Evolutionary conservation across 192 early-diverging fungal species (phyloP), one percentile per base, ranked within the genome.

Genomic region (Coemansia umbellata): DNA sequence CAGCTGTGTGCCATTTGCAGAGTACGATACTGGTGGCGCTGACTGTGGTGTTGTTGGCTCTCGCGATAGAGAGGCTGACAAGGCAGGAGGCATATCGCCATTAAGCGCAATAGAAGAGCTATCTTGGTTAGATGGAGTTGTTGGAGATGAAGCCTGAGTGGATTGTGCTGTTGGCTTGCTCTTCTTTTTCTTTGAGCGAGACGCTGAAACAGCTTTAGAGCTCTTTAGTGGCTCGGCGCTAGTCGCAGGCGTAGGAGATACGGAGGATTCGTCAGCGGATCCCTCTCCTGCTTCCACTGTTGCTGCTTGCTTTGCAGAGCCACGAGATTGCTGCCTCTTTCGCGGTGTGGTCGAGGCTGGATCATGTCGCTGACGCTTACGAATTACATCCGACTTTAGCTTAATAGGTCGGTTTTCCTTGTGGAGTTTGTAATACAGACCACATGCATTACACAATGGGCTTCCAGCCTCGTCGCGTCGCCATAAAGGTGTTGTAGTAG

Each of bases 361-460:
- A 32, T 77, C 74, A 28, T 66, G 69, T 32, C 96, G 91, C 65
- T 95, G 93, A 28, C 96, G 88, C 60, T 94, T 97, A 54, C 92
- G 82, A 59, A 99, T 95, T n/a, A 95, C 86, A 61, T 94, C 91
- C 1, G 88, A 92, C 75, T 93, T 95, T 51, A 99, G 79, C 42
- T 82, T 81, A 14, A 92, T 81, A 0, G 97, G 97, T 39, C 97
- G 79, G 8, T 85, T 84, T 26, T 91, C 87, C 32, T 91, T 90
- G 70, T 99, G 97, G 14, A 99, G 78, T 67, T 97, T 98, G 67
- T 86, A 87, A 60, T 92, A 99, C 36, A 99, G 61, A 0, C 97
- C 97, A 59, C 97, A 99, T 5, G 97, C 97, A 58, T 99, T 99
- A 67, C 97, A 99, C 27, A 99, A 81, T 4, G 92, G 83, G n/a